phyloP scores from a whole-genome alignment of 1,284 basidiomycete genomes.

The Irpex sp. region DNA sequence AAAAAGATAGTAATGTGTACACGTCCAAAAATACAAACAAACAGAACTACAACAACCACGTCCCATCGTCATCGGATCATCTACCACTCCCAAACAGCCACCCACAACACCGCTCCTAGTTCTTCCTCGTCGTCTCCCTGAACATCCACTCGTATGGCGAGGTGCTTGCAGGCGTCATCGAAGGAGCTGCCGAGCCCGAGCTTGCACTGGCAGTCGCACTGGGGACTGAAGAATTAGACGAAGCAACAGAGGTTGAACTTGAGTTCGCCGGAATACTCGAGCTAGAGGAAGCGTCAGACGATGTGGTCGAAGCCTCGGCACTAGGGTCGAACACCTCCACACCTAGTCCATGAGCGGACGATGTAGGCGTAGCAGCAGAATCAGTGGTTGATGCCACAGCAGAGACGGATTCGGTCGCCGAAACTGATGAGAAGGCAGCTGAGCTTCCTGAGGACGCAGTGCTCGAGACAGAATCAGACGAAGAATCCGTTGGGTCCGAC shows the following conservation, averaged over 20 bases:
- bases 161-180: slow-evolving; percentile 33
- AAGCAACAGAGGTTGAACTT: not conserved
- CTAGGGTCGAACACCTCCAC: slow-evolving; percentile 16
- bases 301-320: slow-evolving; percentile 3
- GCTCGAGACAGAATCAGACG: slow-evolving; percentile 1
- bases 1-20: not conserved
- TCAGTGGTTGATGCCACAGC: slow-evolving; percentile 15
- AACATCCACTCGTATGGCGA: slow-evolving; percentile 40
- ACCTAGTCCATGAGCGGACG: slow-evolving; percentile 9
- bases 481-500: not conserved
- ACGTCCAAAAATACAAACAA: not conserved
- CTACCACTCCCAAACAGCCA: not conserved
- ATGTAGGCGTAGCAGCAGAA: slow-evolving; percentile 5
- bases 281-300: slow-evolving; percentile 1
- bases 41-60: not conserved
- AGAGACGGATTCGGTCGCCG: slow-evolving; percentile 8
- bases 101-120: not conserved
- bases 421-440: slow-evolving; percentile 4
- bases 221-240: not conserved
- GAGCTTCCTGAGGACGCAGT: not conserved
- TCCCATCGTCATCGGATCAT: not conserved
- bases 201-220: not conserved
- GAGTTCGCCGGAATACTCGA: not conserved
- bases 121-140: slow-evolving; percentile 14
- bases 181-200: slow-evolving; percentile 11